Evolutionary conservation across 495 filamentous ascomycete genomes (phyloP).

Genomic region (Lasiosphaeria ovina): DNA sequence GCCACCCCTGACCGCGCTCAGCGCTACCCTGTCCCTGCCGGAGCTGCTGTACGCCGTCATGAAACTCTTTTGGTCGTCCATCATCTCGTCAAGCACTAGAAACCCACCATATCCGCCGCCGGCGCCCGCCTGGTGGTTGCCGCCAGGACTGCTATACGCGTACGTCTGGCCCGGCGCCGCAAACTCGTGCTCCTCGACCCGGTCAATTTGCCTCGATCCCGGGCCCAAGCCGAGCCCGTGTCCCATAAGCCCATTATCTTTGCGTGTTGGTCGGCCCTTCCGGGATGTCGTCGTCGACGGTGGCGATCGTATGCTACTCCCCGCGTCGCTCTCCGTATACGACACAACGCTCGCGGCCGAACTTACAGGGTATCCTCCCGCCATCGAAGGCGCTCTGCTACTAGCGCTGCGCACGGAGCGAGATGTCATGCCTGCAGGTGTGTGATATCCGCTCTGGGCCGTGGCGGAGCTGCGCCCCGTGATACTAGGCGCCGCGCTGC

Average conservation of each 20-base stretch:
- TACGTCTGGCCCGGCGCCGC: constrained; percentile 20
- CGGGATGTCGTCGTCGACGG: constrained; percentile 20
- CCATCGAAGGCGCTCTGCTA: constrained; percentile 24
- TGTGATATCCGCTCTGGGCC: constrained; percentile 25
- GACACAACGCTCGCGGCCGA: constrained; percentile 19
- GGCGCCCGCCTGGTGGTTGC: background rate
- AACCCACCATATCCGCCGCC: constrained; percentile 22
- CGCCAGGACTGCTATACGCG: constrained; percentile 11
- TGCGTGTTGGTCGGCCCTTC: constrained; percentile 6
- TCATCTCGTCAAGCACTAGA: constrained; percentile 23
- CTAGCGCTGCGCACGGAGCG: constrained; percentile 27
- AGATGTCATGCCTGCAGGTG: constrained; percentile 23
- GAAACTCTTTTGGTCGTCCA: constrained; percentile 25
- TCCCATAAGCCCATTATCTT: background rate
- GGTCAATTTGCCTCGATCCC: constrained; percentile 4
- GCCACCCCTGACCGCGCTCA: constrained; percentile 17
- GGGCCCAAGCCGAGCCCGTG: background rate
- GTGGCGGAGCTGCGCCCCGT: constrained; percentile 29
- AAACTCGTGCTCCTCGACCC: constrained; percentile 19
- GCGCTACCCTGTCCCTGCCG: constrained; percentile 20
- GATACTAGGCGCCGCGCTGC: constrained; percentile 18
- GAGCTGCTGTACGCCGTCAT: constrained; percentile 26
- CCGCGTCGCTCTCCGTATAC: constrained; percentile 24
- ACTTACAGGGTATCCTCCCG: constrained; percentile 15
- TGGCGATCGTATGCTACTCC: constrained; percentile 25